These are phyloP conservation scores for Davidsoniella australis DNA, from an alignment of 2,329 filamentous ascomycete genomes.

Conservation along the genomic window DNA sequence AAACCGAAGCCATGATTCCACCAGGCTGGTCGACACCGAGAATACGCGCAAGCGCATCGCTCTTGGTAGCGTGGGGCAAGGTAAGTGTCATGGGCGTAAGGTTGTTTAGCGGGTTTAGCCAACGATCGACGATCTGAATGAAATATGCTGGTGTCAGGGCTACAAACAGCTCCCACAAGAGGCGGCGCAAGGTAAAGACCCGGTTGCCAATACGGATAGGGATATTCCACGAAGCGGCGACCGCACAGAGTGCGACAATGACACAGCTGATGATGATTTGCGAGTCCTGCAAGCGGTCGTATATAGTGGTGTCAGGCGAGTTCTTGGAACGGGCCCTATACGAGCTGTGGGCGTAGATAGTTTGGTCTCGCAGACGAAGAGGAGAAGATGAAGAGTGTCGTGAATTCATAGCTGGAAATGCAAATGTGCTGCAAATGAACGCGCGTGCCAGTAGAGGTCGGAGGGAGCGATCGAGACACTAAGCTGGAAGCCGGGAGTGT, in stretches of 20 bases:
- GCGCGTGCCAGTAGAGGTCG: background rate
- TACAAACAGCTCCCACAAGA: conserved; percentile 9
- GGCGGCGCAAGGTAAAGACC: conserved; percentile 4
- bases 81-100: conserved; percentile 9
- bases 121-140: conserved; percentile 7
- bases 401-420: conserved; percentile 10
- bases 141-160: conserved; percentile 5
- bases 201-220: conserved; percentile 6
- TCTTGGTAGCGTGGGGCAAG: conserved; percentile 7
- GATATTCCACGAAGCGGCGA: background rate
- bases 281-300: conserved; percentile 1
- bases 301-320: background rate
- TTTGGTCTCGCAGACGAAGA: conserved; percentile 11
- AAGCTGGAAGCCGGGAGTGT: background rate
- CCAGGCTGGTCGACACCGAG: conserved; percentile 8
- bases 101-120: conserved; percentile 7
- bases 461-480: background rate
- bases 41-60: conserved; percentile 10
- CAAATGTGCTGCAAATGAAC: background rate
- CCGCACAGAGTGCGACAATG: background rate
- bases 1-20: conserved; percentile 7
- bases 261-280: conserved; percentile 2
- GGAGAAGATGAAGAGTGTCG: conserved; percentile 10
- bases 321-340: background rate
- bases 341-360: conserved; percentile 6